These are phyloP conservation scores for Atkinsonella hypoxylon DNA, from an alignment of 2,329 filamentous ascomycete genomes.

Conservation along the genomic window DNA sequence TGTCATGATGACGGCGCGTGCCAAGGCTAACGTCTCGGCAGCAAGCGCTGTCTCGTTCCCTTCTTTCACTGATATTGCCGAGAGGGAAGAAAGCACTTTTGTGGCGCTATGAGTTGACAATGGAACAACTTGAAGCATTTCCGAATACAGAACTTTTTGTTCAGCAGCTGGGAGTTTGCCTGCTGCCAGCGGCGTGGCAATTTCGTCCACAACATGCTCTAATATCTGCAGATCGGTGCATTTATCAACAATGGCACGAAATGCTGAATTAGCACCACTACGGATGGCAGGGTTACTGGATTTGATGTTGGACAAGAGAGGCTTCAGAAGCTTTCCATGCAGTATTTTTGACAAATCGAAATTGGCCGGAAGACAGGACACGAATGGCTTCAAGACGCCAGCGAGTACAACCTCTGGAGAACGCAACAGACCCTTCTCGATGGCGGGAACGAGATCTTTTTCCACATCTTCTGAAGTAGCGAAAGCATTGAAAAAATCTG, in stretches of 20 bases:
- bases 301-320: conserved; percentile 79
- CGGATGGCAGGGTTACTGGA: conserved; percentile 75
- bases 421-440: conserved; percentile 82
- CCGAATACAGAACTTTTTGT: conserved; percentile 70
- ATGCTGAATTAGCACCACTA: conserved; percentile 61
- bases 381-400: conserved; percentile 62
- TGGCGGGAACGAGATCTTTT: conserved; percentile 61
- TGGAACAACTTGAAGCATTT: conserved; percentile 59
- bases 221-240: conserved; percentile 47
- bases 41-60: conserved; percentile 74
- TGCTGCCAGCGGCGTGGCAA: conserved; percentile 66
- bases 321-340: conserved; percentile 64
- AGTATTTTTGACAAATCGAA: conserved; percentile 72
- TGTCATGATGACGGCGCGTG: conserved; percentile 50
- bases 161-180: conserved; percentile 78
- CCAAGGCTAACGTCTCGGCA: conserved; percentile 62
- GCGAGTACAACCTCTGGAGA: conserved; percentile 82
- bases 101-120: conserved; percentile 49
- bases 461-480: conserved; percentile 61
- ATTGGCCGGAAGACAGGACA: conserved; percentile 53
- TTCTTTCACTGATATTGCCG: conserved; percentile 65
- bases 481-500: conserved; percentile 74
- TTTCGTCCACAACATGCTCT: conserved; percentile 61
- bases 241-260: conserved; percentile 54
- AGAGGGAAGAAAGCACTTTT: conserved; percentile 55